These are phyloP conservation scores for Schizosaccharomyces lindneri DNA, from an alignment of 805 yeast genomes.

Conservation along the genomic window DNA sequence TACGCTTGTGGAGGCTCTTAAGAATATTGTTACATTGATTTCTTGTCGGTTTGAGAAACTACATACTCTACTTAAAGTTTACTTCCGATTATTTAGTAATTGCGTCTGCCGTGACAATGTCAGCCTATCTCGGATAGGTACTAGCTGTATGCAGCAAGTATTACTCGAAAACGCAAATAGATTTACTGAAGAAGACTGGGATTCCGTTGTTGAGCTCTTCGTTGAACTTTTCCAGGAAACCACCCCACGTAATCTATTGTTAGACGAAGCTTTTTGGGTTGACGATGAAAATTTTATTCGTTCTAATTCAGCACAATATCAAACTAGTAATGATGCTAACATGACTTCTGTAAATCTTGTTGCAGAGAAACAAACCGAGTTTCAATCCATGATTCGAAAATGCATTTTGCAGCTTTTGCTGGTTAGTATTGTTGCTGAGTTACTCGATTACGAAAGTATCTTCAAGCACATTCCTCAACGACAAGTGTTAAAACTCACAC, in stretches of 20 bases:
- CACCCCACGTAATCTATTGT: slow-evolving; percentile 60
- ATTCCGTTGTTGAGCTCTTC: slow-evolving; percentile 36
- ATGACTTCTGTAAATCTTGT: too few species aligned
- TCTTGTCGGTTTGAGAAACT: slow-evolving; percentile 59
- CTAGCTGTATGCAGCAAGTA: slow-evolving; percentile 62
- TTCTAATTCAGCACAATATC: not conserved
- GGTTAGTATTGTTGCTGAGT: slow-evolving; percentile 67
- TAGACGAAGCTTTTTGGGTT: not conserved
- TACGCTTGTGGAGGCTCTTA: slow-evolving; percentile 80
- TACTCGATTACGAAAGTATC: slow-evolving; percentile 35
- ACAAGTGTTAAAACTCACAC: slow-evolving; percentile 34
- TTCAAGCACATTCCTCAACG: slow-evolving; percentile 44
- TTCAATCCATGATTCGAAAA: slow-evolving; percentile 61
- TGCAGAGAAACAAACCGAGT: slow-evolving; percentile 23
- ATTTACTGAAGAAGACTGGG: slow-evolving; percentile 53
- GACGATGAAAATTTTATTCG: not conserved
- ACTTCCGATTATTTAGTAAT: slow-evolving; percentile 48
- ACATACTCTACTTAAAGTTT: slow-evolving; percentile 51
- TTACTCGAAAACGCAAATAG: slow-evolving; percentile 47
- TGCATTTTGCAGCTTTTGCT: slow-evolving; percentile 74
- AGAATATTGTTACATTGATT: slow-evolving; percentile 64
- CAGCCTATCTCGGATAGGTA: slow-evolving; percentile 83
- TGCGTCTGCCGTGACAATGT: slow-evolving; percentile 95
- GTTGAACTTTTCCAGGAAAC: slow-evolving; percentile 51
- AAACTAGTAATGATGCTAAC: not conserved